Base-by-base conservation (phyloP, 2,329 filamentous ascomycete species). In the Ampelomyces quisqualis region DNA sequence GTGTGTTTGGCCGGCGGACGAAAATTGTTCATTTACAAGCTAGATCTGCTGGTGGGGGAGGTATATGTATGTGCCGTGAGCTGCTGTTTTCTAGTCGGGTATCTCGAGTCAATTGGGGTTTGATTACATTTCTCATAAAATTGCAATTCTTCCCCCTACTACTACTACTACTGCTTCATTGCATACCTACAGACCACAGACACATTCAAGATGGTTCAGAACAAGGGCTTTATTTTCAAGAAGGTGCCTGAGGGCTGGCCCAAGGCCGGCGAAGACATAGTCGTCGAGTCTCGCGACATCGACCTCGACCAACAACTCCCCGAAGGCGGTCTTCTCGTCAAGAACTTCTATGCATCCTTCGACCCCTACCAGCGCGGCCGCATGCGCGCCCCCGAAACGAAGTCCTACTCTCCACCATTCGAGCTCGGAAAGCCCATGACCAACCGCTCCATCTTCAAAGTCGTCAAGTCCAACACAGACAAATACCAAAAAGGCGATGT, bases 301-400 rank as follows among this genome's bases (percentile, higher is more conserved):
- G 86, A 93, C 63, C 70, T 83, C 52, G 71, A 81, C 17, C 73
- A 78, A 35, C 65, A 78, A 4, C 70, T 72, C 19, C 77, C 81
- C 17, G 65, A 78, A 30, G 85, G 86, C 49, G 84, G 88, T 27
- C 67, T 94, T 34, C 80, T 80, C 21, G 71, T 85, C 51, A 80
- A 88, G 71, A 79, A 85, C 55, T 78, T 85, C 59, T 88, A 86
- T 67, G 76, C 82, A 51, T 90, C 86, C 27, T 85, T 85, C 71
- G 89, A 95, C 68, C 89, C 89, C 2, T 95, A 94, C 73, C 81
- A 87, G 74, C 85, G 90, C 42, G 86, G 85, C 46, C 80, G 81
- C 54, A 90, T 95, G 86, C 83, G 88, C 33, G 69, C 75, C 33
- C 62, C 85, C 5, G 66, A 73, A 23, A 58, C 71, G 62, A 81